Base-by-base conservation (phyloP, 208 protist genomes). In the Porcisia deanei region DNA sequence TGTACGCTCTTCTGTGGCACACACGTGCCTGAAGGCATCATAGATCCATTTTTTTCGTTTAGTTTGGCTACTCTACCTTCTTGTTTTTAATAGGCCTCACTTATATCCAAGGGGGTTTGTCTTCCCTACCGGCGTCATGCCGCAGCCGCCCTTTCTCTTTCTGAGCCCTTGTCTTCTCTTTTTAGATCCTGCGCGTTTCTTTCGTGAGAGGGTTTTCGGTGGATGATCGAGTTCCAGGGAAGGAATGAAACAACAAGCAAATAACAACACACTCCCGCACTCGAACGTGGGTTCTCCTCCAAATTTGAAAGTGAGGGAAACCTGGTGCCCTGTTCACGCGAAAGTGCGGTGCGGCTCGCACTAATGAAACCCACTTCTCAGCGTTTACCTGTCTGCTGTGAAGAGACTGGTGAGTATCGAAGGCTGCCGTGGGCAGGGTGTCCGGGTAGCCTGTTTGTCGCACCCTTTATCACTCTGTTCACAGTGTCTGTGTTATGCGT, bases 1-100 rank as follows among this genome's bases (percentile, higher is more conserved):
- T 71, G 65, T 57, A 71, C 47, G 49, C 53, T 30, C 49, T 59
- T 60, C 53, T 47, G 68, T 37, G 53, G 68, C 68, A 57, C 41
- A 57, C 41, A 47, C 57, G 34, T 68, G 43, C 45, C 41, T 22
- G 54, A 34, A 63, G 43, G 5, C 66, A 71, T 65, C 69, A 77
- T 77, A 77, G 66, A 82, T 77, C 66, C 58, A 41, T 55, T 63
- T 77, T 57, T 72, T 73, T 71, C 53, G 25, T 49, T 39, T 64
- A 52, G 73, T 63, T 71, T 12, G 57, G 45, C 22, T 69, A 37
- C 34, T 59, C 8, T 59, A 1, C 37, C 68, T 43, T 73, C 18
- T 76, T 57, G 53, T 57, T 57, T 9, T 60, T 60, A 7, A 30
- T n/a, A 7, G 16, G 7, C 25, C 57, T 37, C 57, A 7, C 16